Conservation (phyloP, 441 rosid genomes). For the Erodium chrysanthum region DNA sequence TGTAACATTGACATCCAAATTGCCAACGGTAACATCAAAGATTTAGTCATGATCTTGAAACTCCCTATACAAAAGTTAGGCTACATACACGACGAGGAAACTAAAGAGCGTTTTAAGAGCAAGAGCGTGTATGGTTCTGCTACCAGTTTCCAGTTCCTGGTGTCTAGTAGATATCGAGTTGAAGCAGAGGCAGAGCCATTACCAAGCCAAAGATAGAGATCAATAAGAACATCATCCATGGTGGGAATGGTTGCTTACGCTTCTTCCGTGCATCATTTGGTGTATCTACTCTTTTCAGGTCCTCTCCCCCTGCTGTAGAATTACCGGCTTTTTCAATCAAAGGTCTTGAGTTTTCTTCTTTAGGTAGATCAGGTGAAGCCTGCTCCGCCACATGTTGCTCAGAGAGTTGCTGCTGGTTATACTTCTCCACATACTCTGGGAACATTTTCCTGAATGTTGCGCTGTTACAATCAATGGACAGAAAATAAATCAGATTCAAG, state of each 20-base stretch:
- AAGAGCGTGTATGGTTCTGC: slow-evolving; percentile 7
- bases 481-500: slow-evolving; percentile 5
- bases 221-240: slow-evolving; percentile 75
- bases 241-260: slow-evolving; percentile 56
- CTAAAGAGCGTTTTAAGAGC: slow-evolving; percentile 5
- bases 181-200: slow-evolving; percentile 94
- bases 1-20: background rate
- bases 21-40: background rate
- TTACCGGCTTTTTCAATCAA: slow-evolving; percentile 28
- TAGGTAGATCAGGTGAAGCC: slow-evolving; percentile 28
- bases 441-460: slow-evolving; percentile 76
- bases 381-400: slow-evolving; percentile 41
- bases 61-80: slow-evolving; percentile 8
- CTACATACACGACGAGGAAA: background rate
- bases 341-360: slow-evolving; percentile 29
- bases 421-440: slow-evolving; percentile 81
- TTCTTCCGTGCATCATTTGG: slow-evolving; percentile 33
- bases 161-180: slow-evolving; percentile 32
- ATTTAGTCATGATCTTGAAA: background rate
- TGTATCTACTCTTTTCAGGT: slow-evolving; percentile 23
- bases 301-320: slow-evolving; percentile 27
- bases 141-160: slow-evolving; percentile 15
- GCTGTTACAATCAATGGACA: slow-evolving; percentile 30
- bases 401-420: slow-evolving; percentile 48
- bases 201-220: slow-evolving; percentile 78